Percentiles rank a stretch among this genome's conserved stretches.
These are phyloP conservation scores for Aurinia saxatilis DNA, from an alignment of 345 rosid species.

Conservation along the genomic window DNA sequence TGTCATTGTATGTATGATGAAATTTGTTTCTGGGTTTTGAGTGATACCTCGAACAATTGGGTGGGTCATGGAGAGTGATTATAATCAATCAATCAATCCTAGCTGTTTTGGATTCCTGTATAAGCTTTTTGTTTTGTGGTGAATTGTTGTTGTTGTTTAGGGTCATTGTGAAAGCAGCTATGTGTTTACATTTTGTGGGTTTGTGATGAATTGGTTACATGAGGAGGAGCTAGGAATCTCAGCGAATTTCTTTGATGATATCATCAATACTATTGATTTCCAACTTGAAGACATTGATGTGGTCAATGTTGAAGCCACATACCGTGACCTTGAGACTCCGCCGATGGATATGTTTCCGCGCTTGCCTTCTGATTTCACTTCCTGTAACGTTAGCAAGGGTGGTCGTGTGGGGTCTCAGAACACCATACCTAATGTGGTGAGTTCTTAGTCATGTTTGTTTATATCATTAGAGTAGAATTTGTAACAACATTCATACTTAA, in stretches of 20 bases:
- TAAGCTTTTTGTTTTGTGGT: too few relatives aligned
- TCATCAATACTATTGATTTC: constrained; percentile 43
- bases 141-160: not conserved
- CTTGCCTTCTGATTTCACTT: constrained; percentile 30
- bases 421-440: constrained; percentile 32
- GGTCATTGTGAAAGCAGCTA: too few relatives aligned
- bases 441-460: constrained; percentile 9
- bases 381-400: too few relatives aligned
- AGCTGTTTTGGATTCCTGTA: too few relatives aligned
- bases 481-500: too few relatives aligned
- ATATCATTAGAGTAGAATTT: not conserved
- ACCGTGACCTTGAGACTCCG: constrained; percentile 62
- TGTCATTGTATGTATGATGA: too few relatives aligned
- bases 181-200: too few relatives aligned
- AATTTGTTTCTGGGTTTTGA: too few relatives aligned
- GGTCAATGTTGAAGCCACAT: constrained; percentile 31
- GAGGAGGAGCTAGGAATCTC: constrained; percentile 46
- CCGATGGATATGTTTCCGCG: constrained; percentile 39
- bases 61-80: too few relatives aligned
- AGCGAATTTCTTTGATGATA: constrained; percentile 60
- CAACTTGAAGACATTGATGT: constrained; percentile 55
- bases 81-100: too few relatives aligned
- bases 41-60: too few relatives aligned
- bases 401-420: constrained; percentile 19
- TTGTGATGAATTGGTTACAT: constrained; percentile 41